Evolutionary conservation across 2,329 filamentous ascomycete genomes (phyloP).

Genomic region (Aspergillus hortae): DNA sequence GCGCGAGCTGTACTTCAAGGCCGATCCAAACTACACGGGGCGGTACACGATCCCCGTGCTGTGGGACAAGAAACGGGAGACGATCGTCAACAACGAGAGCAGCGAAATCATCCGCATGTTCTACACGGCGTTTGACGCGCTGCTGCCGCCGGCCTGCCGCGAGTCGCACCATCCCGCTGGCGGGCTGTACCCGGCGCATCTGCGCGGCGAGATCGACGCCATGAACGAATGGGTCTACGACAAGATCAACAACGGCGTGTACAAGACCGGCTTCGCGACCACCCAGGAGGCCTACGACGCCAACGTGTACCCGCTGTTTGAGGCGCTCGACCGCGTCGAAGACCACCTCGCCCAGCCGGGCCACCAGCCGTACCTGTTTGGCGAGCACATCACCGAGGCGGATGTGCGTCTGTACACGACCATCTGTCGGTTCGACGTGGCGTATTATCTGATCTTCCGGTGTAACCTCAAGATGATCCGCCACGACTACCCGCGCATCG

Average conservation of each 20-base stretch:
- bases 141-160: conserved; percentile 56
- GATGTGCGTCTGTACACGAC: conserved; percentile 71
- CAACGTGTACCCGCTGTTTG: conserved; percentile 66
- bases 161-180: conserved; percentile 51
- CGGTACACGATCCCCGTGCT: conserved; percentile 80
- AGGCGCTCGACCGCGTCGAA: conserved; percentile 69
- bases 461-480: conserved; percentile 63
- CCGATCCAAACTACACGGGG: conserved; percentile 64
- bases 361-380: conserved; percentile 67
- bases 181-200: conserved; percentile 61
- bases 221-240: conserved; percentile 74
- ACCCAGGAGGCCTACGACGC: conserved; percentile 73
- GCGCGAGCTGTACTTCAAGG: conserved; percentile 70
- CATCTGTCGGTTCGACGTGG: conserved; percentile 64
- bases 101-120: conserved; percentile 86
- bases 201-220: conserved; percentile 66
- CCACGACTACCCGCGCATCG: conserved; percentile 53
- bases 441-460: conserved; percentile 81
- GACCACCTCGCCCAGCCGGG: conserved; percentile 54
- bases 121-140: conserved; percentile 68
- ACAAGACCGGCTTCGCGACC: conserved; percentile 69
- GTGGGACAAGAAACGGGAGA: conserved; percentile 71
- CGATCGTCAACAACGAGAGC: conserved; percentile 84
- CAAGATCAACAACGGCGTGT: conserved; percentile 53
- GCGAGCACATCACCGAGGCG: conserved; percentile 69